Percentiles rank a stretch among this genome's conserved stretches.
phyloP scores from a whole-genome alignment of 768 basidiomycete species.

The Pisolithus orientalis region DNA sequence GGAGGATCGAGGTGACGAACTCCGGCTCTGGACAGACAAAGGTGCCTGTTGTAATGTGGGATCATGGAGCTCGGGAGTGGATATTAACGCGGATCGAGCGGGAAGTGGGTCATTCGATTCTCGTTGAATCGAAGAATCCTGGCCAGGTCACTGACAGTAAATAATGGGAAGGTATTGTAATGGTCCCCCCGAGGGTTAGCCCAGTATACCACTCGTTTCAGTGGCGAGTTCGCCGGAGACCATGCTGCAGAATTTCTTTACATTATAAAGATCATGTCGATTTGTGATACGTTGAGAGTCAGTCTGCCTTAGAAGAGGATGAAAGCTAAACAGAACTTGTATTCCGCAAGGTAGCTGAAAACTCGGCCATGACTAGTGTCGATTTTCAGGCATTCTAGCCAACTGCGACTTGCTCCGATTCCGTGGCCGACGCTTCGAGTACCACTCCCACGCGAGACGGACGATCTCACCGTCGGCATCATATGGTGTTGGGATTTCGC shows the following conservation, averaged over 20 bases:
- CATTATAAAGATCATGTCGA: too few relatives aligned
- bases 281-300: too few relatives aligned
- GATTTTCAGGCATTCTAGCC: slow-evolving; percentile 61
- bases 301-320: neutral
- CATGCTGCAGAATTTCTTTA: too few relatives aligned
- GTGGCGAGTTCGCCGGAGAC: too few relatives aligned
- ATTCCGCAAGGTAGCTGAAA: neutral
- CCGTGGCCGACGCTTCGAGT: slow-evolving; percentile 62
- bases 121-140: neutral
- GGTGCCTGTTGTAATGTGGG: slow-evolving; percentile 14
- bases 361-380: slow-evolving; percentile 16
- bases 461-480: slow-evolving; percentile 93
- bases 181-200: too few relatives aligned
- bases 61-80: slow-evolving; percentile 9
- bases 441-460: slow-evolving; percentile 96
- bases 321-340: neutral
- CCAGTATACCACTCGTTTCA: too few relatives aligned
- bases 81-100: slow-evolving; percentile 8
- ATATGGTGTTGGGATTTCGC: slow-evolving; percentile 92
- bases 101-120: neutral
- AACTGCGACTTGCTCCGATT: slow-evolving; percentile 60
- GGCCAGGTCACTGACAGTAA: neutral
- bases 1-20: slow-evolving; percentile 3
- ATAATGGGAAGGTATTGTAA: neutral
- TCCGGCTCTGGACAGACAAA: slow-evolving; percentile 13